Evolutionary conservation across 768 basidiomycete genomes (phyloP).

Genomic region (Coprinopsis strossmayeri): DNA sequence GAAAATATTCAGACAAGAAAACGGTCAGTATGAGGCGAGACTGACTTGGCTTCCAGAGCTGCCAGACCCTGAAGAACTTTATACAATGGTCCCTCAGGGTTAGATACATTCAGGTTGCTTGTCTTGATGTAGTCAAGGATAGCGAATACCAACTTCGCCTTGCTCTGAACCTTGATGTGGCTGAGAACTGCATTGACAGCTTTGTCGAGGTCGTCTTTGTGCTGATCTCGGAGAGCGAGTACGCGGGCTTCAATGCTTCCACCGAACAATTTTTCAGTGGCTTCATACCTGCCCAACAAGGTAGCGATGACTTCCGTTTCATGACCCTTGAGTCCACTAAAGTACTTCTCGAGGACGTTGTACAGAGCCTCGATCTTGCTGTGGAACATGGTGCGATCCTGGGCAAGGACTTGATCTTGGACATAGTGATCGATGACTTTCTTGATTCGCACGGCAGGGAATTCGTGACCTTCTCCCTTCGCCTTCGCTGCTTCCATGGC

Average conservation of each 20-base stretch:
- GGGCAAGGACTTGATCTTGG: conserved; percentile 70
- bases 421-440: conserved; percentile 83
- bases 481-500: conserved; percentile 70
- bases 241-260: conserved; percentile 93
- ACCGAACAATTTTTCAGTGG: conserved; percentile 88
- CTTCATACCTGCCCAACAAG: conserved; percentile 72
- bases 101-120: conserved; percentile 68
- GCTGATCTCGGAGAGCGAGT: conserved; percentile 80
- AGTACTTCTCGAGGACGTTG: conserved; percentile 74
- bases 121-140: conserved; percentile 88
- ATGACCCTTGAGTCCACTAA: conserved; percentile 79
- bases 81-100: conserved; percentile 66
- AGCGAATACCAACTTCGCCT: conserved; percentile 80
- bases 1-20: no score
- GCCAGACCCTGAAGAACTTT: conserved; percentile 78
- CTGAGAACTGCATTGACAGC: conserved; percentile 85
- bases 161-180: conserved; percentile 92
- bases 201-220: conserved; percentile 89
- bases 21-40: no score
- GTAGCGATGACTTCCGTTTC: conserved; percentile 73
- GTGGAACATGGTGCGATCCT: conserved; percentile 78
- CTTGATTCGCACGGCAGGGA: conserved; percentile 83
- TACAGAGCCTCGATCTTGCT: conserved; percentile 62
- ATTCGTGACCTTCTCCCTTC: conserved; percentile 73
- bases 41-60: conserved; percentile 81